These are phyloP conservation scores for Pyricularia sp. DNA, from an alignment of 2,329 filamentous ascomycete species.

Conservation along the genomic window DNA sequence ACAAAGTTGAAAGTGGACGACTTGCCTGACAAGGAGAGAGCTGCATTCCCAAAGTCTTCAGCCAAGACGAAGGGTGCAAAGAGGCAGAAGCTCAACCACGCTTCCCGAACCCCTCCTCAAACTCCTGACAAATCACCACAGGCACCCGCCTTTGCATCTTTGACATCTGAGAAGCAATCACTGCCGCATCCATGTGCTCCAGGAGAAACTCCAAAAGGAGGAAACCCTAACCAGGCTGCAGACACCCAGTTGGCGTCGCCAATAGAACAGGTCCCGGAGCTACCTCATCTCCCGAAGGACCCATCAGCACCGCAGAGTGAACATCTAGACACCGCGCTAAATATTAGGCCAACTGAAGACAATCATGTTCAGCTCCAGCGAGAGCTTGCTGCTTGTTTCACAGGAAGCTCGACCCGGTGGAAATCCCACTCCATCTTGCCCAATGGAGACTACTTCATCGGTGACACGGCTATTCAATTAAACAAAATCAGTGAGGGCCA, in stretches of 20 bases:
- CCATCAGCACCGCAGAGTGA: not conserved
- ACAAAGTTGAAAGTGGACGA: constrained; percentile 12
- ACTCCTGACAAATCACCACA: not conserved
- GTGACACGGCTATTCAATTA: not conserved
- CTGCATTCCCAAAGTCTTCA: not conserved
- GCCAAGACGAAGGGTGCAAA: not conserved
- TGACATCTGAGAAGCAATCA: not conserved
- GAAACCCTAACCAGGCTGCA: not conserved
- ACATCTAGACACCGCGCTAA: not conserved
- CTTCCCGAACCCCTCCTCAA: not conserved
- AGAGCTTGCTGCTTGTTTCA: not conserved
- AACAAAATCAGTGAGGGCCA: not conserved
- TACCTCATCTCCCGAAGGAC: not conserved
- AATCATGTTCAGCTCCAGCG: not conserved
- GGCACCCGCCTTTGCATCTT: not conserved
- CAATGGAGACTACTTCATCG: not conserved
- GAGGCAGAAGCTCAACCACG: not conserved
- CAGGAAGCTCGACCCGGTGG: not conserved
- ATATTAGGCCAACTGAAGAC: not conserved
- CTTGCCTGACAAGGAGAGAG: not conserved
- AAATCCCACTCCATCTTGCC: not conserved
- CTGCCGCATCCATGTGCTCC: not conserved
- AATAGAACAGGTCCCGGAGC: not conserved
- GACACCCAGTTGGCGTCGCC: not conserved
- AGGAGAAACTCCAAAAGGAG: not conserved